Evolutionary conservation across 2,329 filamentous ascomycete genomes (phyloP), one percentile per base, ranked within the genome.

Genomic region (Hansfordia pulvinata): DNA sequence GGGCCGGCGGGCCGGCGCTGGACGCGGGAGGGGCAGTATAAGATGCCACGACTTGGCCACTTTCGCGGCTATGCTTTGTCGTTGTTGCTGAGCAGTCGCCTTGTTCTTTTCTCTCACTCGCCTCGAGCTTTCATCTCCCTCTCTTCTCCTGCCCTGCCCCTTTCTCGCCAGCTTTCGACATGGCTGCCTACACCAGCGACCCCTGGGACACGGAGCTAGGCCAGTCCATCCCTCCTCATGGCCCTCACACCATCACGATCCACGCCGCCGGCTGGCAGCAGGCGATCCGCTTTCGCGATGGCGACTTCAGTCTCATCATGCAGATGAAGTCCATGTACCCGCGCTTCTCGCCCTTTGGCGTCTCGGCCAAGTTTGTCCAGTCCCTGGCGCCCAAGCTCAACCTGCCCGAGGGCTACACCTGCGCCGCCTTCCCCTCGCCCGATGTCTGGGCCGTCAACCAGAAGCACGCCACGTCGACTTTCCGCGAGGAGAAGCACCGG

Each of bases 191-290:
- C n/a, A n/a, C n/a, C n/a, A n/a, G n/a, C n/a, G n/a, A n/a, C n/a
- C n/a, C 14, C 10, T 17, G 14, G 8, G 12, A 7, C 6, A 24
- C 23, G 6, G 23, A 24, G 14, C 49, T 58, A 19, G 62, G 60
- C 10, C 47, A 58, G 30, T 61, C 59, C 10, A 41, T 61, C 4
- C 60, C 61, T 2, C 62, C 62, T 2, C 50, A 61, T 26, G 54
- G 50, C 2, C 50, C 57, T 0, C 61, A 65, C 36, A 56, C 54
- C 32, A 51, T 65, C 43, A 58, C 62, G 27, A 45, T 52, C 28
- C 59, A 65, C 36, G 17, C 52, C 2, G 56, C 55, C 1, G 53
- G 53, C 14, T 65, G 60, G 60, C 44, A 56, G 6, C 38, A 46
- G 6, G 43, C 44, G n/a, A 36, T 49, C 23, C 39, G 38, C 4